Evolutionary conservation across 345 rosid genomes (phyloP), one percentile per base, ranked within the genome.

Genomic region (Syzygium aqueum): DNA sequence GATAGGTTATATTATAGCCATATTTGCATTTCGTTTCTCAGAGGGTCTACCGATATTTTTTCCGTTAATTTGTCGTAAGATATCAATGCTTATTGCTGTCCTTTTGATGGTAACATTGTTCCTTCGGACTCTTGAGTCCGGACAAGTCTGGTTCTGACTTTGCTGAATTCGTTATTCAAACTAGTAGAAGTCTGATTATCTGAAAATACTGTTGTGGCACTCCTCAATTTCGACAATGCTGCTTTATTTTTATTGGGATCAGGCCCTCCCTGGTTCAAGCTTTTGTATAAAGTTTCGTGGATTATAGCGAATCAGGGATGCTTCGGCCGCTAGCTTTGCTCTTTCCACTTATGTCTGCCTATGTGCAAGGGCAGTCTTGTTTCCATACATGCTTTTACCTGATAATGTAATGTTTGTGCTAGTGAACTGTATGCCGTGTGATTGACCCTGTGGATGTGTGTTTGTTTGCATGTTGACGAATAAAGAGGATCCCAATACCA

Each of bases 401-500:
- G 85, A 85, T 87, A 87, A 63, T 87, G 87, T 86, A 86, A 53
- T 86, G 87, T 87, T 85, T 86, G 89, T 87, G 89, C 86, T 59
- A 85, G 49, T 63, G 82, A 59, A 85, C 92, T 92, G 90, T 84
- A 87, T 93, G 93, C 85, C 85, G 95, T 90, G 94, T 94, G 96
- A 93, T 94, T 94, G 96, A 93, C 94, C 51, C 84, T 84, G 86
- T 91, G 94, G 87, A 90, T 90, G 95, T 90, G 91, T 92, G 95
- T 91, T 90, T 93, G 90, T 88, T 91, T 94, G 95, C 96, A 93
- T 94, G 96, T 93, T 89, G 95, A 90, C 87, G 92, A 91, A 82
- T 91, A 92, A 93, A 94, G 96, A 93, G 96, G 96, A 91, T 90
- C 92, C 87, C 92, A 94, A 93, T 90, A 92, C 93, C 95, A 95